Base-by-base conservation (phyloP, 805 yeast species). In the Pichia kluyveri region DNA sequence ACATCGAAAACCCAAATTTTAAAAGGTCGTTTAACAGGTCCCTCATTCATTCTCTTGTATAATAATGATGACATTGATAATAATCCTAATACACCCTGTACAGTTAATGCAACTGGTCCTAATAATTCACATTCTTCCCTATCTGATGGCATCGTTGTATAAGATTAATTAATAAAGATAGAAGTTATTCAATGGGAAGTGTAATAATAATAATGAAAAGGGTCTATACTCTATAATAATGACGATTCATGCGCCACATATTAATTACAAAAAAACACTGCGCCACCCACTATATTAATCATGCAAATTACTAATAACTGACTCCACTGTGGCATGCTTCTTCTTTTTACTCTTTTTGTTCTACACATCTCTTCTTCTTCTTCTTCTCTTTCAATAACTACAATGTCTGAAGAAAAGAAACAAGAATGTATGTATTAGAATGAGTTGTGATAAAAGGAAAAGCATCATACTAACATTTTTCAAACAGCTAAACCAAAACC, bases 1-100 rank as follows among this genome's bases (percentile, higher is more conserved):
- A 91, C 95, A 61, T 91, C 99, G 59, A 79, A 90, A 17, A 76
- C 59, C 98, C 98, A 91, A 12, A 90, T 82, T 39, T 76, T 75
- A 86, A 96, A 80, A 4, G 95, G 90, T 53, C 99, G 71, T 54
- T 89, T 74, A 41, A 72, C 63, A 1, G 97, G 97, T 51, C 75
- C 76, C 59, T 91, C 99, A 51, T 80, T 77, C 51, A 69, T 77
- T 46, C 98, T 72, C 60, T 93, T 91, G 55, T 82, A 66, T 2
- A 89, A 78, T 40, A 91, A 68, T 3, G 91, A 79, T 30, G 82
- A 72, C 5, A 93, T 63, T 12, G 96, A 89, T 26, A 89, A 68
- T 8, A 83, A 60, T 0, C 97, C 99, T 68, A 93, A 68, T 5
- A 78, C 60, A 1, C 77, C 73, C 63, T 91, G 99, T 15, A 95